Conservation (phyloP, 2,329 filamentous ascomycete species). For the Chaetothyriales sp. region DNA sequence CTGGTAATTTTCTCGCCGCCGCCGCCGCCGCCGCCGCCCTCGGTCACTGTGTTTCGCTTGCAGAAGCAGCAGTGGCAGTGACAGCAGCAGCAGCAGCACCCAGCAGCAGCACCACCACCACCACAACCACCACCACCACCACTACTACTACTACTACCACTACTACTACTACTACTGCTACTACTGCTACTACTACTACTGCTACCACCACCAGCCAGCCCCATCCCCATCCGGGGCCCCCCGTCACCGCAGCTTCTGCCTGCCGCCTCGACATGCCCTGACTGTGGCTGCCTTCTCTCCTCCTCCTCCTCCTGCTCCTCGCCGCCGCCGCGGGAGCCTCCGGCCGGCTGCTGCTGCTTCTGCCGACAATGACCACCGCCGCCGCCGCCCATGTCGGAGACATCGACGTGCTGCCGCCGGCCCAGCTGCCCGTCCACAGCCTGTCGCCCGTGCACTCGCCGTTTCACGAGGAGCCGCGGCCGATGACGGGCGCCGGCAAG, state of each 20-base stretch:
- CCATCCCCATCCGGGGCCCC: background rate
- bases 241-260: no score
- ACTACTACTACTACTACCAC: background rate
- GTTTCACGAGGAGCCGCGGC: conserved; percentile 1
- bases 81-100: background rate
- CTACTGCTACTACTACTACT: no score
- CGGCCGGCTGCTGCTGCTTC: no score
- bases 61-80: no score
- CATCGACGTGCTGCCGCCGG: background rate
- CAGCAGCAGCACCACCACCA: background rate
- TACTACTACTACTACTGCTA: no score
- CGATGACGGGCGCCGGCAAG: background rate
- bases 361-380: background rate
- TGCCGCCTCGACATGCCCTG: background rate
- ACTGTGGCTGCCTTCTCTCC: background rate
- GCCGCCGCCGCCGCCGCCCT: no score
- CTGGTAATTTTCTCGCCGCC: background rate
- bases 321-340: no score
- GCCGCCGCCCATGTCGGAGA: background rate
- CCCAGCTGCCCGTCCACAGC: conserved; percentile 8
- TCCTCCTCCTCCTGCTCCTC: background rate
- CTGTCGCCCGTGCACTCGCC: conserved; percentile 8
- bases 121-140: background rate
- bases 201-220: background rate
- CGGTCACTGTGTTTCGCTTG: background rate